phyloP scores from a whole-genome alignment of 1,284 basidiomycete species.

The Cryptococcus jaspeensis region DNA sequence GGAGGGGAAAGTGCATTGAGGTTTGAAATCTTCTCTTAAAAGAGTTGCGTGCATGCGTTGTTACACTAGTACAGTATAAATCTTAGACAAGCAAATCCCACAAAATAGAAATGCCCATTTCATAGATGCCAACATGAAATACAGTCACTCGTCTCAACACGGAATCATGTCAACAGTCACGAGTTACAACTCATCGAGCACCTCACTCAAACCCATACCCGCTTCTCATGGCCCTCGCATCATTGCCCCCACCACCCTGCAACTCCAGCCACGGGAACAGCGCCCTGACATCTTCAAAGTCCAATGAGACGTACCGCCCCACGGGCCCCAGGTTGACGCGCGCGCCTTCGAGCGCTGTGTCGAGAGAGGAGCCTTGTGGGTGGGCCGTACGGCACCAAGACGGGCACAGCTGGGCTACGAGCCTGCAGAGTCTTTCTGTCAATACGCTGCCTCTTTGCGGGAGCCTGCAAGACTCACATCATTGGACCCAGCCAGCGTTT shows the following conservation, averaged over 20 bases:
- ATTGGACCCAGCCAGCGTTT: constrained; percentile 48
- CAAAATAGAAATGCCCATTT: too few relatives aligned
- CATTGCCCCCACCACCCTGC: constrained; percentile 28
- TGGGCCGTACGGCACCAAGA: constrained; percentile 17
- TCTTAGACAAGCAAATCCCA: too few relatives aligned
- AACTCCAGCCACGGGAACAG: constrained; percentile 43
- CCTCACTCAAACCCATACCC: constrained; percentile 33
- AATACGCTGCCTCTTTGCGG: neutral
- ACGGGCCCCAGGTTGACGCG: constrained; percentile 38
- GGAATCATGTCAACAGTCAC: neutral
- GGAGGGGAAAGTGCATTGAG: constrained; percentile 45
- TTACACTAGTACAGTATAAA: too few relatives aligned
- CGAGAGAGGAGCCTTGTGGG: constrained; percentile 23
- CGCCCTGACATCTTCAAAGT: constrained; percentile 44
- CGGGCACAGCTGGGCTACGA: constrained; percentile 44
- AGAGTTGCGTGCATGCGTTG: neutral
- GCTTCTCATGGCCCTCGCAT: constrained; percentile 26
- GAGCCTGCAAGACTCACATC: constrained; percentile 24
- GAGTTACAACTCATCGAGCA: constrained; percentile 6
- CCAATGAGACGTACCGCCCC: constrained; percentile 48
- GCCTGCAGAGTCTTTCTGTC: neutral
- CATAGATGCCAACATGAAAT: too few relatives aligned
- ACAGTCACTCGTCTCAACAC: neutral
- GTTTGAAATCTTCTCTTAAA: neutral
- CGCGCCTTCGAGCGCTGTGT: constrained; percentile 29